These are phyloP conservation scores for Dioscorea cayenensis DNA, from an alignment of 116 monocot genomes.

Conservation along the genomic window DNA sequence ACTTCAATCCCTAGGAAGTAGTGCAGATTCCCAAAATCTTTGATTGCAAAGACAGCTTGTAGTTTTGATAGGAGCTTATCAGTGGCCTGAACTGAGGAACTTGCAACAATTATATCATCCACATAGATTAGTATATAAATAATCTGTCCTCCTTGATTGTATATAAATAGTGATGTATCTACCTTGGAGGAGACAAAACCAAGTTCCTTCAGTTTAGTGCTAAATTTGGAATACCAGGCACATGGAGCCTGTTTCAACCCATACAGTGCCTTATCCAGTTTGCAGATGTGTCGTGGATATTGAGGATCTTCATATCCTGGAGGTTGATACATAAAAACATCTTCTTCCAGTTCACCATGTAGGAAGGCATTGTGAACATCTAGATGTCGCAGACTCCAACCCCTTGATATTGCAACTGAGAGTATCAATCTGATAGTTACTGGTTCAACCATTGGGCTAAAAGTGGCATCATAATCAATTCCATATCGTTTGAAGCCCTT, in stretches of 20 bases:
- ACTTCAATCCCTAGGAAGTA: conserved; percentile 4
- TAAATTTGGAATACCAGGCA: background rate
- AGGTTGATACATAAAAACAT: conserved; percentile 8
- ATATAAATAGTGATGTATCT: background rate
- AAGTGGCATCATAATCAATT: conserved; percentile 6
- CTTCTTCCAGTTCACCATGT: background rate
- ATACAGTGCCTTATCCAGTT: background rate
- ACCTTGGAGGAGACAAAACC: background rate
- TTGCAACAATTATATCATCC: conserved; percentile 8
- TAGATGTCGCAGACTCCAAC: background rate
- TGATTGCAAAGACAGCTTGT: background rate
- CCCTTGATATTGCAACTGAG: background rate
- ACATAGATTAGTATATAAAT: conserved; percentile 9
- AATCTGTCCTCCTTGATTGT: background rate
- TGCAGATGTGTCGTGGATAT: conserved; percentile 3
- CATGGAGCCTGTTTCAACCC: conserved; percentile 5
- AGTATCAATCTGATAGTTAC: background rate
- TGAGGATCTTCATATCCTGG: background rate
- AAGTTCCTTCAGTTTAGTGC: background rate
- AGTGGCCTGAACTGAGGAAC: background rate
- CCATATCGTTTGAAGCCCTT: background rate
- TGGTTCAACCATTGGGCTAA: conserved; percentile 7
- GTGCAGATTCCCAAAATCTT: background rate
- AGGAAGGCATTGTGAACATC: conserved; percentile 17
- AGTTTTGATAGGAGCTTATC: background rate